Conservation (phyloP, 805 yeast species). For the Kluyveromyces aestuarii region DNA sequence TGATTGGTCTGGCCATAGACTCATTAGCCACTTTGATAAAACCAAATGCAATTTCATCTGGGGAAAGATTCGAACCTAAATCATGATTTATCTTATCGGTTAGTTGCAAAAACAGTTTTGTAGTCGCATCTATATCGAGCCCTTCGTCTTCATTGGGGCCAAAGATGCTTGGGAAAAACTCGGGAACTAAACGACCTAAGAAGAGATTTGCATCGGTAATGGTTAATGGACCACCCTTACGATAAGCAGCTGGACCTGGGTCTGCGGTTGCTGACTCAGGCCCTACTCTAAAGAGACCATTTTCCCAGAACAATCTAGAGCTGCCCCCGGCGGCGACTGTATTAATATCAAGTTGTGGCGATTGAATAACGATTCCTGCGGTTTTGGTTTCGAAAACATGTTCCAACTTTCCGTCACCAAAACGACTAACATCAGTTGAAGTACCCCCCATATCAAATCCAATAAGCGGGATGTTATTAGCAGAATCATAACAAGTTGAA, state of each 20-base stretch:
- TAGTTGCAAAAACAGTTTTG: conserved; percentile 41
- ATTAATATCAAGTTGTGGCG: conserved; percentile 75
- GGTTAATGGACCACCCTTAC: conserved; percentile 77
- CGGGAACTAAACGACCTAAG: conserved; percentile 64
- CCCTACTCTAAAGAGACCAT: conserved; percentile 72
- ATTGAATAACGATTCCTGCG: conserved; percentile 75
- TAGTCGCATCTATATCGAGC: conserved; percentile 48
- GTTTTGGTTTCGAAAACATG: conserved; percentile 78
- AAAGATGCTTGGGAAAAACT: conserved; percentile 70
- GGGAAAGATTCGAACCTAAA: conserved; percentile 32
- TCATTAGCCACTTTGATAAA: conserved; percentile 79
- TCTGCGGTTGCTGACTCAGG: conserved; percentile 84
- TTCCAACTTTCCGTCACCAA: conserved; percentile 56
- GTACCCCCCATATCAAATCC: conserved; percentile 94
- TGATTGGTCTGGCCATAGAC: conserved; percentile 83
- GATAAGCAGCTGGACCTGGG: conserved; percentile 84
- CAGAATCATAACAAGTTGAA: conserved; percentile 58
- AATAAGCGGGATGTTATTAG: conserved; percentile 51
- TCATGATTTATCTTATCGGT: conserved; percentile 47
- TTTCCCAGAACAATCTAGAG: conserved; percentile 54
- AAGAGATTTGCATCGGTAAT: conserved; percentile 79
- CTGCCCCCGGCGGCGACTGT: conserved; percentile 88
- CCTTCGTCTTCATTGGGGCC: conserved; percentile 73
- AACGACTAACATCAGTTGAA: conserved; percentile 76
- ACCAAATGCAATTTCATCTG: conserved; percentile 71